Conservation (phyloP, 208 protist genomes). For the Trypanosoma mega region DNA sequence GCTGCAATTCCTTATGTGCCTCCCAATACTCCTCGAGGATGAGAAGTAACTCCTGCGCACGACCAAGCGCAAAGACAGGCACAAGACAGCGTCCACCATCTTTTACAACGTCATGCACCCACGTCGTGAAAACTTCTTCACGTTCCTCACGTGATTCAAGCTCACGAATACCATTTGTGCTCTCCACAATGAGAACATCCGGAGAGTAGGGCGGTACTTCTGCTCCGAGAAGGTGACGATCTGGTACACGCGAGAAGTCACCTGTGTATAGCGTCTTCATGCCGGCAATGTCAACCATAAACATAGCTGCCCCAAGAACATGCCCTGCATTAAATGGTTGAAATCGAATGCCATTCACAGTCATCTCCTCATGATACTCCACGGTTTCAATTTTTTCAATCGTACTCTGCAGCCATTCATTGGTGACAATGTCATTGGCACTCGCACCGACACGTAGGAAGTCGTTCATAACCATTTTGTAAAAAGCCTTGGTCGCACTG, state of each 20-base stretch:
- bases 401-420: conserved; percentile 93
- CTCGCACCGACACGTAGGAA: conserved; percentile 92
- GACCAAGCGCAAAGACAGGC: conserved; percentile 98
- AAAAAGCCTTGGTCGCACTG: conserved; percentile 97
- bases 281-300: conserved; percentile 98
- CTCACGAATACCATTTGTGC: conserved; percentile 97
- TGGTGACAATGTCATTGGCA: conserved; percentile 90
- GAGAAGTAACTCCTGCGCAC: conserved; percentile 98
- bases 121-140: conserved; percentile 94
- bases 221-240: conserved; percentile 98
- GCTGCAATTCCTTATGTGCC: conserved; percentile 95
- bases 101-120: conserved; percentile 91
- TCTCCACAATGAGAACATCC: conserved; percentile 98
- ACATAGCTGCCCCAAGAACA: conserved; percentile 98
- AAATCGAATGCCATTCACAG: conserved; percentile 96
- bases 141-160: conserved; percentile 95
- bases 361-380: conserved; percentile 97
- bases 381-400: conserved; percentile 96
- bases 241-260: conserved; percentile 97
- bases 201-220: conserved; percentile 92
- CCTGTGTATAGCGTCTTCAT: conserved; percentile 98
- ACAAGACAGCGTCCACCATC: conserved; percentile 97
- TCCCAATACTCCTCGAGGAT: conserved; percentile 99
- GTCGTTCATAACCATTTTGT: conserved; percentile 97
- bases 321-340: conserved; percentile 98